Evolutionary conservation across 2,329 filamentous ascomycete species (phyloP).

Genomic region (Colletotrichum sp.): DNA sequence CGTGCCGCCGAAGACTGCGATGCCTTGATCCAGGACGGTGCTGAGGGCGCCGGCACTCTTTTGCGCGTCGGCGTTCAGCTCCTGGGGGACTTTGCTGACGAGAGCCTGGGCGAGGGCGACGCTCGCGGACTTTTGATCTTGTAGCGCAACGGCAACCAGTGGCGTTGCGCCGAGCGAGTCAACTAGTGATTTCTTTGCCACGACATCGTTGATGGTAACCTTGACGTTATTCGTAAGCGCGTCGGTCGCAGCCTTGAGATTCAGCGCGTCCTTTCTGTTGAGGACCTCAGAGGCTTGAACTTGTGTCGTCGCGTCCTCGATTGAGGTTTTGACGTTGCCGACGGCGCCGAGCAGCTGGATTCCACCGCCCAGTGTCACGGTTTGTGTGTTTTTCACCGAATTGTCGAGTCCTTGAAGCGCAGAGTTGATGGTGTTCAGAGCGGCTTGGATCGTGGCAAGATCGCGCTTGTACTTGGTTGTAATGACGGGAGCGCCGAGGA

Average conservation of each 20-base stretch:
- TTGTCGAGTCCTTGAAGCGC: slow-evolving; percentile 12
- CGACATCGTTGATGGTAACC: slow-evolving; percentile 14
- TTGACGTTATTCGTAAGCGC: slow-evolving; percentile 18
- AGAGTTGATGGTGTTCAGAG: slow-evolving; percentile 12
- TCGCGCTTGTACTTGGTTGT: background rate
- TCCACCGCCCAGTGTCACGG: background rate
- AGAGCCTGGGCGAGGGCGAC: slow-evolving; percentile 9
- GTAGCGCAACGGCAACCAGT: slow-evolving; percentile 15
- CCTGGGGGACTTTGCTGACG: slow-evolving; percentile 6
- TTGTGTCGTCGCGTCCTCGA: slow-evolving; percentile 9
- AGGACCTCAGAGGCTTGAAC: background rate
- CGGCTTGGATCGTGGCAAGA: background rate
- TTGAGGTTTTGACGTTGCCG: background rate
- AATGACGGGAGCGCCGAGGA: slow-evolving; percentile 2
- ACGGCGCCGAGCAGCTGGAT: background rate
- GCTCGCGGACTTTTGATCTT: slow-evolving; percentile 12
- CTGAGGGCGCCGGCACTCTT: slow-evolving; percentile 6
- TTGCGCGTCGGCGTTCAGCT: slow-evolving; percentile 6
- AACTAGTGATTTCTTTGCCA: slow-evolving; percentile 9
- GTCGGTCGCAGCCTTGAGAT: slow-evolving; percentile 13
- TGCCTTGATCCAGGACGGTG: slow-evolving; percentile 3
- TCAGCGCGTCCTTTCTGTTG: background rate
- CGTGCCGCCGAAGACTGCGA: background rate
- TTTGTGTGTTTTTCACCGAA: background rate
- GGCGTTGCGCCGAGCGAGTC: slow-evolving; percentile 12